Evolutionary conservation across 495 filamentous ascomycete genomes (phyloP).

Genomic region (Xylaria grammica): DNA sequence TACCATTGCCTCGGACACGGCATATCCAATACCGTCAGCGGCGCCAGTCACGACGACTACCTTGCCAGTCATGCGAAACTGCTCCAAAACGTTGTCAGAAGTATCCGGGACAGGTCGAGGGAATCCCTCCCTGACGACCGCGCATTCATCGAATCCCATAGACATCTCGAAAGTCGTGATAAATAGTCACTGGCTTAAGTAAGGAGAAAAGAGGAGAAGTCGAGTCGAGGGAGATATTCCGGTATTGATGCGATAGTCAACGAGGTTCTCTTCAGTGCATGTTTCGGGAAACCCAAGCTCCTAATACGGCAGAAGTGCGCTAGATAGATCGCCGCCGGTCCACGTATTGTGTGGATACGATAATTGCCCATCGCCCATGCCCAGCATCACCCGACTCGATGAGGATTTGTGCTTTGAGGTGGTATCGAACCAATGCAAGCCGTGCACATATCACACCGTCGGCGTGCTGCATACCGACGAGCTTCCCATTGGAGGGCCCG

Average conservation of each 20-base stretch:
- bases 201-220: not conserved
- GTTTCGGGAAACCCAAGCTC: not conserved
- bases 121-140: slow-evolving; percentile 41
- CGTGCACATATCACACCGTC: not conserved
- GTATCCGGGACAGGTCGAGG: slow-evolving; percentile 46
- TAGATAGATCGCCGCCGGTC: slow-evolving; percentile 1
- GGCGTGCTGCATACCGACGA: slow-evolving; percentile 6
- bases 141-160: slow-evolving; percentile 50
- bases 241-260: not conserved
- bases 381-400: not conserved
- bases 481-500: too few species aligned
- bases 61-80: slow-evolving; percentile 45
- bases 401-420: not conserved
- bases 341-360: slow-evolving; percentile 11
- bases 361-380: not conserved
- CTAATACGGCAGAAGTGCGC: not conserved
- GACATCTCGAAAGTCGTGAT: slow-evolving; percentile 47
- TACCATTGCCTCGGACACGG: slow-evolving; percentile 37
- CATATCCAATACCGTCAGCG: slow-evolving; percentile 46
- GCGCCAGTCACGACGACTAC: slow-evolving; percentile 50
- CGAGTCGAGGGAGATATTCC: not conserved
- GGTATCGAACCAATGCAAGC: not conserved
- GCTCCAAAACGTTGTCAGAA: slow-evolving; percentile 25
- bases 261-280: not conserved
- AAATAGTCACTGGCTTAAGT: not conserved